Evolutionary conservation across 768 basidiomycete species (phyloP).

Genomic region (Podaxis rugospora): DNA sequence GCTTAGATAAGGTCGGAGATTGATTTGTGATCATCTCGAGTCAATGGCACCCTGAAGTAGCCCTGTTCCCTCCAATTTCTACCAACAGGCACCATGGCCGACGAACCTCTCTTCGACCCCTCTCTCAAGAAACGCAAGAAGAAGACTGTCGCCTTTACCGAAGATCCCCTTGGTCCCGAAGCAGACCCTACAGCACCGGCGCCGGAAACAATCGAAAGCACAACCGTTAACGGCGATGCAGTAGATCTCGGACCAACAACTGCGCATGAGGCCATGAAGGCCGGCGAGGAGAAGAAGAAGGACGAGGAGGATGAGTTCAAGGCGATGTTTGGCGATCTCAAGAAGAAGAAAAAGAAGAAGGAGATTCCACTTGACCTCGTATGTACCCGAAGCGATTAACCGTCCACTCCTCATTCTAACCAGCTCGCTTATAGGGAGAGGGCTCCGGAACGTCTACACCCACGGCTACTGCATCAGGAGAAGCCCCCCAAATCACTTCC

Average conservation of each 20-base stretch:
- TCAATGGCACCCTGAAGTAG: neutral
- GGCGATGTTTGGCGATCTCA: constrained; percentile 83
- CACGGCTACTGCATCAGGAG: constrained; percentile 28
- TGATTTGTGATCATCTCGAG: constrained; percentile 9
- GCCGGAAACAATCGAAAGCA: constrained; percentile 67
- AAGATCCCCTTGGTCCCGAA: constrained; percentile 78
- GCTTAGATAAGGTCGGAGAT: constrained; percentile 1
- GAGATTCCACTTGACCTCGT: constrained; percentile 83
- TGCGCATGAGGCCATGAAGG: constrained; percentile 71
- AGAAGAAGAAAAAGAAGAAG: constrained; percentile 94
- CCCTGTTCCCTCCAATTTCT: neutral
- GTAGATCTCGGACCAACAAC: constrained; percentile 78
- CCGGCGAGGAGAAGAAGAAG: constrained; percentile 36
- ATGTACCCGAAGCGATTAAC: constrained; percentile 23
- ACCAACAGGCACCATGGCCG: neutral
- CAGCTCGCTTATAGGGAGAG: constrained; percentile 43
- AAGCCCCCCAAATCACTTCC: constrained; percentile 43
- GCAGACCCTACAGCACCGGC: constrained; percentile 80
- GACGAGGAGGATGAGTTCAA: constrained; percentile 74
- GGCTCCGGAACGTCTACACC: constrained; percentile 66
- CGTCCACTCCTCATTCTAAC: constrained; percentile 3
- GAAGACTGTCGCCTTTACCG: constrained; percentile 80
- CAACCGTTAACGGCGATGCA: constrained; percentile 63
- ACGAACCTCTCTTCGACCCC: constrained; percentile 72
- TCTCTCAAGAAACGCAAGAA: constrained; percentile 87